These are phyloP conservation scores for Sphagnum tenellum DNA, from an alignment of 225 moss, liverwort and hornwort genomes.

Conservation along the genomic window DNA sequence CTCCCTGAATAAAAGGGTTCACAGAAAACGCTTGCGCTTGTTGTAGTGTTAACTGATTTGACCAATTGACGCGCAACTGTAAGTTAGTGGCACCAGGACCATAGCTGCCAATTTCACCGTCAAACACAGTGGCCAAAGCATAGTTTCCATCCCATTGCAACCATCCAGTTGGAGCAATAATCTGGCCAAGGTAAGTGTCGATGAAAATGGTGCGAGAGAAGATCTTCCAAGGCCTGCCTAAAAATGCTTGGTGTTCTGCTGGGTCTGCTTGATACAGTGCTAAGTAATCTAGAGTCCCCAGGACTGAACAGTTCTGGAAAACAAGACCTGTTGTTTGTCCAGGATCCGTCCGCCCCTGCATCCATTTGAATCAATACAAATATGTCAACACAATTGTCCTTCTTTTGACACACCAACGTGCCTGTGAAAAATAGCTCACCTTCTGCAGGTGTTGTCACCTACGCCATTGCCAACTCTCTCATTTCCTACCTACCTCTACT, in stretches of 20 bases:
- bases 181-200: constrained; percentile 41
- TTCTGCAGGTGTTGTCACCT: too few relatives aligned
- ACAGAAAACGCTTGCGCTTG: constrained; percentile 47
- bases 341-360: constrained; percentile 40
- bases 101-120: constrained; percentile 39
- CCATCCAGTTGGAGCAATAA: constrained; percentile 47
- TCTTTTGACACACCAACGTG: too few relatives aligned
- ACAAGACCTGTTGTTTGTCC: constrained; percentile 48
- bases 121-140: constrained; percentile 40
- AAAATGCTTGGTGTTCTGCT: constrained; percentile 33
- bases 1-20: constrained; percentile 42
- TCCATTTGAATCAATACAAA: too few relatives aligned
- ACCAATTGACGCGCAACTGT: constrained; percentile 41
- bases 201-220: constrained; percentile 52
- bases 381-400: too few relatives aligned
- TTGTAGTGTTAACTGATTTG: constrained; percentile 30
- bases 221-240: constrained; percentile 39
- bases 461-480: too few relatives aligned
- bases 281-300: constrained; percentile 30
- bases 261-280: constrained; percentile 27
- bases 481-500: too few relatives aligned
- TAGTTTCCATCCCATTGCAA: constrained; percentile 47
- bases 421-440: too few relatives aligned
- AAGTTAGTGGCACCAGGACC: constrained; percentile 42
- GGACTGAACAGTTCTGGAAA: constrained; percentile 33